Percentiles rank a stretch among this genome's conserved stretches.
Evolutionary conservation across 768 basidiomycete genomes (phyloP).

Genomic region (Lactarius hatsudake): DNA sequence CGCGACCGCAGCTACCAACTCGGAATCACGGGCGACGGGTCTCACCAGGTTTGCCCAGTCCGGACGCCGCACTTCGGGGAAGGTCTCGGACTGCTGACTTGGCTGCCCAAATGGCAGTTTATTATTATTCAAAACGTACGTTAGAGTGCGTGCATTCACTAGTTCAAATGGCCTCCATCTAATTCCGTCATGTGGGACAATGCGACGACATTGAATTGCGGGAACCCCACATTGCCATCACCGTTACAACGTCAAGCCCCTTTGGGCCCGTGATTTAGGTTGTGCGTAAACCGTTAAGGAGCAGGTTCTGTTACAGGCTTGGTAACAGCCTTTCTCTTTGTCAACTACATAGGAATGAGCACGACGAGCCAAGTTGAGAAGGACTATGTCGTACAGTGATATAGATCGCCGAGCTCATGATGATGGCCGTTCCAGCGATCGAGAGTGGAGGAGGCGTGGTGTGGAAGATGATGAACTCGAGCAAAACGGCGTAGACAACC

Average conservation of each 20-base stretch:
- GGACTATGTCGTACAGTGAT: slow-evolving; percentile 50
- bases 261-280: not conserved
- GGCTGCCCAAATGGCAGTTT: no score
- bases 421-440: slow-evolving; percentile 60
- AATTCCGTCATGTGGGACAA: not conserved
- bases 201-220: not conserved
- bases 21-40: no score
- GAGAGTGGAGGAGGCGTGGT: slow-evolving; percentile 57
- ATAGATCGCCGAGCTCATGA: slow-evolving; percentile 60
- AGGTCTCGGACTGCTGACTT: no score
- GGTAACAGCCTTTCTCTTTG: not conserved
- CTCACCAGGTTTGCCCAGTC: no score
- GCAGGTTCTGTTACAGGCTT: not conserved
- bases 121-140: no score
- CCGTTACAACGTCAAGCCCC: not conserved
- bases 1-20: no score
- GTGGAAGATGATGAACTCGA: slow-evolving; percentile 67
- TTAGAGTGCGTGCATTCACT: no score
- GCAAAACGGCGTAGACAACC: slow-evolving; percentile 64
- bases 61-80: no score
- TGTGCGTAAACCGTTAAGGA: not conserved
- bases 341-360: not conserved
- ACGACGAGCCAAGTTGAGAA: not conserved
- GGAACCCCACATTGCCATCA: not conserved
- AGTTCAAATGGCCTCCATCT: no score